These are phyloP conservation scores for Tricharina praecox DNA, from an alignment of 495 filamentous ascomycete genomes.

Conservation along the genomic window DNA sequence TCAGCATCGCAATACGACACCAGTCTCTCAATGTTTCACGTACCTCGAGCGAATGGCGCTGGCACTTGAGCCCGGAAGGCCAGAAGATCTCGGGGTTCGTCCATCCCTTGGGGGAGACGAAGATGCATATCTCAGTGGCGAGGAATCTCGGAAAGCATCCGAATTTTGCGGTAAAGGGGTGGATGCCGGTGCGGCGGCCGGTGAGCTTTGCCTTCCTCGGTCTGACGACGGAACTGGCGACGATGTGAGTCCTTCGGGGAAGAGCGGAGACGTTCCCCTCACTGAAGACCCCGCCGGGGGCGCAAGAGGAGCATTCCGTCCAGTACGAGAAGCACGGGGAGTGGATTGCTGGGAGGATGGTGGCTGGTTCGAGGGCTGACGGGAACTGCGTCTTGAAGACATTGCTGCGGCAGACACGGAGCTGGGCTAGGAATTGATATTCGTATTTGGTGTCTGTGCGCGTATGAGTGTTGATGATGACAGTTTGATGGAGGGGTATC, in stretches of 20 bases:
- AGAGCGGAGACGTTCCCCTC: conserved; percentile 14
- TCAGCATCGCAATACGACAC: neutral
- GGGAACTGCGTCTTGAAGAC: conserved; percentile 21
- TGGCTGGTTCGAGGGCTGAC: conserved; percentile 10
- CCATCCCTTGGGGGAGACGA: conserved; percentile 19
- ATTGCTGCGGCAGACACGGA: conserved; percentile 8
- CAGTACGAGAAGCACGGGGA: conserved; percentile 8
- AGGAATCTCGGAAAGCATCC: conserved; percentile 12
- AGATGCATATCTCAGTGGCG: conserved; percentile 25
- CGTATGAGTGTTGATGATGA: no score
- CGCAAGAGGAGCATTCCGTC: conserved; percentile 9
- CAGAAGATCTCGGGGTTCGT: conserved; percentile 13
- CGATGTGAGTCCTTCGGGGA: conserved; percentile 12
- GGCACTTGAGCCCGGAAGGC: conserved; percentile 19
- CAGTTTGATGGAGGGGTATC: no score
- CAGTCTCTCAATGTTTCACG: neutral
- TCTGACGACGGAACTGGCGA: conserved; percentile 22
- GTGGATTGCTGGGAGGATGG: conserved; percentile 17
- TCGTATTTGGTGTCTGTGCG: no score
- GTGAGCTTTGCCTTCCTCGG: conserved; percentile 16
- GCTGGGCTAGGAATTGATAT: no score
- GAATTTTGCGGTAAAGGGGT: conserved; percentile 1
- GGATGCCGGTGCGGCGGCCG: conserved; percentile 2
- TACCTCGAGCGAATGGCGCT: conserved; percentile 11
- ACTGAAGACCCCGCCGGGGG: conserved; percentile 8